Conservation (phyloP, 306 rosid genomes). For the Trichosanthes cucumerina region DNA sequence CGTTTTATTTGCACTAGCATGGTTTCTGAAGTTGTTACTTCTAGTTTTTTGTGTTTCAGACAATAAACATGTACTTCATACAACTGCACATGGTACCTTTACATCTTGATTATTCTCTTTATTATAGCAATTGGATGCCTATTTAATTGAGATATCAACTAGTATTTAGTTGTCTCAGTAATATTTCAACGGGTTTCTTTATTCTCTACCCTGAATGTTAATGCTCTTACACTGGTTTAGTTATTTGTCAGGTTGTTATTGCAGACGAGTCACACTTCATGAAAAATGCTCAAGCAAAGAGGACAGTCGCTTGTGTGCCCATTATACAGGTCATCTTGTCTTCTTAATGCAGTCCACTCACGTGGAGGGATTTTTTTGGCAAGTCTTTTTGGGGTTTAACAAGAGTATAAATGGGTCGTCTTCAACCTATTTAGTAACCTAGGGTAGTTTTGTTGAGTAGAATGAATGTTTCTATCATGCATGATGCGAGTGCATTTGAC, state of each 20-base stretch:
- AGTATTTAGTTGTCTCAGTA: not conserved
- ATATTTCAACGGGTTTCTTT: not conserved
- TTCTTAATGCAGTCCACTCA: constrained; percentile 14
- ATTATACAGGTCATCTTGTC: constrained; percentile 58
- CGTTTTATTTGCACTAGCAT: not conserved
- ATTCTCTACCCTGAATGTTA: not conserved
- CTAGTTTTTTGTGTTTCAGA: not conserved
- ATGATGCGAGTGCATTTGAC: not conserved
- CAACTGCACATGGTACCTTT: not conserved
- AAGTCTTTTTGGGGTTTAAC: not conserved
- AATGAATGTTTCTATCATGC: not conserved
- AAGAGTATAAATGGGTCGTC: not conserved
- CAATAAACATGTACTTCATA: not conserved
- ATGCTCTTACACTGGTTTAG: constrained; percentile 21
- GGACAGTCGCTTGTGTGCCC: constrained; percentile 78
- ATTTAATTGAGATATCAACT: not conserved
- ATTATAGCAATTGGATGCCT: not conserved
- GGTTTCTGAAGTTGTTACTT: not conserved
- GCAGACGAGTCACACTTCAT: constrained; percentile 95
- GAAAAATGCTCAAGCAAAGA: constrained; percentile 96
- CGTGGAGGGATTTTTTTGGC: not conserved
- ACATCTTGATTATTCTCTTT: not conserved
- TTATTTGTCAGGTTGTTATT: constrained; percentile 72
- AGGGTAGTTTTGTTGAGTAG: not conserved
- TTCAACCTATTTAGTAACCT: not conserved